Percentiles rank a stretch among this genome's conserved stretches.
Evolutionary conservation across 345 rosid species (phyloP).

Genomic region (Salix brachista): DNA sequence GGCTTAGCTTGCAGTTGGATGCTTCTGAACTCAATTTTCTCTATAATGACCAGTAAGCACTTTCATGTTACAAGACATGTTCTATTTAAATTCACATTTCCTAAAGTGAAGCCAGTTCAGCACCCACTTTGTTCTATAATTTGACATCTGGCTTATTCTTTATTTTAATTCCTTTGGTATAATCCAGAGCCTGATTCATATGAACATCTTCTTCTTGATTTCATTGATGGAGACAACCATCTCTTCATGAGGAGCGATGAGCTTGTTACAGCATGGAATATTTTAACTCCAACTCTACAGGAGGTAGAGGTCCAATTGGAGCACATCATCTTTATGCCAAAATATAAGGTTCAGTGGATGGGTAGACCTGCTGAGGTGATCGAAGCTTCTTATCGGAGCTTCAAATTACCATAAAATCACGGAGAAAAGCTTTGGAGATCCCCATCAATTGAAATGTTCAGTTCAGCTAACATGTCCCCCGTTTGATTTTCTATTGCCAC

Average conservation of each 20-base stretch:
- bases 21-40: conserved; percentile 75
- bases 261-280: conserved; percentile 72
- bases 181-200: conserved; percentile 69
- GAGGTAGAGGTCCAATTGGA: conserved; percentile 72
- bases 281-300: conserved; percentile 44
- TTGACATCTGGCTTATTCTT: neutral
- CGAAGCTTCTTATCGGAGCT: neutral
- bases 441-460: too few relatives aligned
- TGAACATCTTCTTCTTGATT: conserved; percentile 75
- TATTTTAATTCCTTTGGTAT: conserved; percentile 36
- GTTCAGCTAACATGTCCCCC: neutral
- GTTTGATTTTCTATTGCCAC: neutral
- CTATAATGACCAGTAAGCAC: conserved; percentile 60
- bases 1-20: conserved; percentile 66
- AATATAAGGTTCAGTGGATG: conserved; percentile 67
- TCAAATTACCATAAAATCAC: neutral
- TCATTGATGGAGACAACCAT: conserved; percentile 77
- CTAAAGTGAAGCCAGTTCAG: too few relatives aligned
- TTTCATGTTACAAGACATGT: neutral
- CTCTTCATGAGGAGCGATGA: conserved; percentile 80
- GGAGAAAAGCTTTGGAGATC: neutral
- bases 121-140: neutral
- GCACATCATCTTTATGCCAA: conserved; percentile 75
- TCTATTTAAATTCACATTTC: neutral
- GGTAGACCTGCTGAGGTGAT: conserved; percentile 28